These are phyloP conservation scores for Carallia brachiata DNA, from an alignment of 345 rosid species.

Conservation along the genomic window DNA sequence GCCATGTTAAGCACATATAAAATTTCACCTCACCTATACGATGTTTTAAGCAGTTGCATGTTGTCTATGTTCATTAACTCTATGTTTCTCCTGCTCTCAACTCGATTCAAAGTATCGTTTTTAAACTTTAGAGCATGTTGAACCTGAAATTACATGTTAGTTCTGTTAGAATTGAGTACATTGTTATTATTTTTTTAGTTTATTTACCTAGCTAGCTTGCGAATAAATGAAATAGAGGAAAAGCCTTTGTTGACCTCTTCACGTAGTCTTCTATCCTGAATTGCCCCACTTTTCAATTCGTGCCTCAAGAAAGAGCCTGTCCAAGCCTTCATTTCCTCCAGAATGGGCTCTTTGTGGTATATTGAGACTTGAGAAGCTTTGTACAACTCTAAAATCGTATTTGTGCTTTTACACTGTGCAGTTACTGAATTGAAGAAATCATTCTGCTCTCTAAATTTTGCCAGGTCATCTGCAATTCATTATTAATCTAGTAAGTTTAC, in stretches of 20 bases:
- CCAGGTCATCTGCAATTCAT: background rate
- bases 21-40: background rate
- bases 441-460: background rate
- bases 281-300: background rate
- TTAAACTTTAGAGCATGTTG: conserved; percentile 7
- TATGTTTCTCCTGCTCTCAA: conserved; percentile 11
- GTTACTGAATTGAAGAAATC: background rate
- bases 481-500: background rate
- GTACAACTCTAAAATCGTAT: conserved; percentile 9
- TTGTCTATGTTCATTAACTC: conserved; percentile 2
- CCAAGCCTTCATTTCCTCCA: conserved; percentile 8
- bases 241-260: background rate
- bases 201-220: background rate
- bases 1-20: background rate
- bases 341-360: conserved; percentile 8
- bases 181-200: background rate
- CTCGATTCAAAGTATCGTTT: conserved; percentile 14
- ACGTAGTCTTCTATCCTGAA: background rate
- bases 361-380: conserved; percentile 16
- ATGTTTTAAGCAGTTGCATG: conserved; percentile 9
- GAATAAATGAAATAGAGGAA: background rate
- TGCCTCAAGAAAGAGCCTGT: conserved; percentile 6
- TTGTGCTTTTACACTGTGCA: background rate
- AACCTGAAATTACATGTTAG: background rate
- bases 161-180: background rate